Evolutionary conservation across 805 yeast species (phyloP).

Genomic region (Spathaspora boniae): DNA sequence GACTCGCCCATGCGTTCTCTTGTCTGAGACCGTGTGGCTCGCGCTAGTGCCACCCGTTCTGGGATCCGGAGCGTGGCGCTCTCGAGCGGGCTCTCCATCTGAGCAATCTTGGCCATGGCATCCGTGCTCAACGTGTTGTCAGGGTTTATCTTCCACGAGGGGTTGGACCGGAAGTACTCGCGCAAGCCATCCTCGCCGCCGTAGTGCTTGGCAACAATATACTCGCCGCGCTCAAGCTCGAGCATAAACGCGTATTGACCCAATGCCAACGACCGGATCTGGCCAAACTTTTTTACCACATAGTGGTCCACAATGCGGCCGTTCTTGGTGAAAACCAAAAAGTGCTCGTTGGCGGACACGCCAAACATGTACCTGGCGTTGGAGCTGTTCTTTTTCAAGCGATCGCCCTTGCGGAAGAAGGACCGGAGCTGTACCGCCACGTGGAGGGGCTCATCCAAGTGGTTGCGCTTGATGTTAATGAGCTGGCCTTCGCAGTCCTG

Average conservation of each 20-base stretch:
- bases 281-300: conserved; percentile 10
- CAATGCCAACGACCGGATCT: conserved; percentile 11
- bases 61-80: no score
- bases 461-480: conserved; percentile 1
- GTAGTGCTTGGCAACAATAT: conserved; percentile 10
- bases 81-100: no score
- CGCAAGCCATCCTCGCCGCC: conserved; percentile 11
- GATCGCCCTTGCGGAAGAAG: neutral
- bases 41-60: conserved; percentile 1
- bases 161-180: conserved; percentile 9
- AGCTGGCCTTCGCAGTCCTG: conserved; percentile 6
- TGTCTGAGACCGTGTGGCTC: conserved; percentile 7
- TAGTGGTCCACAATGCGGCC: conserved; percentile 9
- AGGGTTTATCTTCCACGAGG: conserved; percentile 4
- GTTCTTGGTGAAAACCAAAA: conserved; percentile 10
- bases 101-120: no score
- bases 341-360: conserved; percentile 10
- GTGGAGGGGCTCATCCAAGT: neutral
- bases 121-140: conserved; percentile 3
- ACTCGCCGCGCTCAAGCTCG: conserved; percentile 10
- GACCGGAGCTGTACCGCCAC: conserved; percentile 5
- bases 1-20: conserved; percentile 6
- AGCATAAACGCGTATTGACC: conserved; percentile 12
- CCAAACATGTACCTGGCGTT: conserved; percentile 4
- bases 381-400: no score